Evolutionary conservation across 148 eudicot genomes (phyloP).

Genomic region (Heliamphora exappendiculata): DNA sequence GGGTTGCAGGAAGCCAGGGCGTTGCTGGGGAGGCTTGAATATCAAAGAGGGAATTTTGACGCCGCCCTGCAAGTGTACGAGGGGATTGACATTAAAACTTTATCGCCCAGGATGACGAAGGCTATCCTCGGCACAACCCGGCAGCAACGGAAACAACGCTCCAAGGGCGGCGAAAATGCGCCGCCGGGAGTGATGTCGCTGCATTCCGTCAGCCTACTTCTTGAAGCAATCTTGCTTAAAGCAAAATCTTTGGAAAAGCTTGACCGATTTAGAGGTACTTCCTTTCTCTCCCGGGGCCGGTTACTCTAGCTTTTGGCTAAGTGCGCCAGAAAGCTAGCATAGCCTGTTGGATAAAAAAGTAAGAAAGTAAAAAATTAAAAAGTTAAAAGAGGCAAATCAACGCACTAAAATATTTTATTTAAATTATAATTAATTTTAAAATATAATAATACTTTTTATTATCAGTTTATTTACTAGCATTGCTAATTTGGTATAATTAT

Average conservation of each 20-base stretch:
- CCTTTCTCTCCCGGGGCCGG: neutral
- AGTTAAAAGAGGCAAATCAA: no score
- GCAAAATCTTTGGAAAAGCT: slow-evolving; percentile 70
- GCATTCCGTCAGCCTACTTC: slow-evolving; percentile 87
- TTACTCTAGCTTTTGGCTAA: neutral
- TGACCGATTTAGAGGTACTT: slow-evolving; percentile 59
- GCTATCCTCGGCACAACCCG: slow-evolving; percentile 61
- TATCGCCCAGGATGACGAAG: slow-evolving; percentile 57
- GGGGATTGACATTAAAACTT: slow-evolving; percentile 69
- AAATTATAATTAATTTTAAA: no score
- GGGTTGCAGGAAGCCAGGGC: slow-evolving; percentile 87
- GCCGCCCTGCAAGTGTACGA: slow-evolving; percentile 90
- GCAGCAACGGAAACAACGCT: slow-evolving; percentile 34
- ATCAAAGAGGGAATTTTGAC: slow-evolving; percentile 82
- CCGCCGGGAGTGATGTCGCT: slow-evolving; percentile 69
- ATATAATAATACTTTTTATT: no score
- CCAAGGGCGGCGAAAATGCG: slow-evolving; percentile 42
- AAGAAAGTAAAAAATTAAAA: no score
- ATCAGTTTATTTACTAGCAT: no score
- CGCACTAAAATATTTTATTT: no score
- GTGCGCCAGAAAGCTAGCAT: no score
- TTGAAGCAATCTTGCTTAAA: slow-evolving; percentile 83
- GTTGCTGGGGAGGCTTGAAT: slow-evolving; percentile 87
- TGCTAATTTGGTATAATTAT: no score
- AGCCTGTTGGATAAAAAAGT: no score